These are phyloP conservation scores for Lichenothelia convexa DNA, from an alignment of 495 filamentous ascomycete species.

Conservation along the genomic window DNA sequence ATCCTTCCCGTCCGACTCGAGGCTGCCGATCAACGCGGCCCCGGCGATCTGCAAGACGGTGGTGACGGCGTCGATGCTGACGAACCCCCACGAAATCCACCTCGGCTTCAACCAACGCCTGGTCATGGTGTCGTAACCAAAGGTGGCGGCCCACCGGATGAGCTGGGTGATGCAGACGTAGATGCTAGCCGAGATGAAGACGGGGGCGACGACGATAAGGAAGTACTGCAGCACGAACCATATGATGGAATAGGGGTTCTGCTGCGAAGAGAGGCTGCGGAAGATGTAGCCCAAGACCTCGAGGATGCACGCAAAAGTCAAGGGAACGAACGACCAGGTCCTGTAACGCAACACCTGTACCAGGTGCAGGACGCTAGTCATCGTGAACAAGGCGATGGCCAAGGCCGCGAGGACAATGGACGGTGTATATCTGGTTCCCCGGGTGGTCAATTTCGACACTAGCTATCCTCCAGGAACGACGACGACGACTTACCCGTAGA, in stretches of 20 bases:
- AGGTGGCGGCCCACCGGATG: conserved; percentile 16
- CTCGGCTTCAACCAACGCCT: conserved; percentile 16
- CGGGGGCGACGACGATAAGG: conserved; percentile 36
- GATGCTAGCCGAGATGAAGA: conserved; percentile 31
- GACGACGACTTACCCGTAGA: no score
- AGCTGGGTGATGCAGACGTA: conserved; percentile 29
- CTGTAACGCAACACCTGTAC: no score
- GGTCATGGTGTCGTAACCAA: no score
- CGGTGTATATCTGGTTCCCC: no score
- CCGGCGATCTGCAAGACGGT: conserved; percentile 32
- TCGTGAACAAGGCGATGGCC: conserved; percentile 32
- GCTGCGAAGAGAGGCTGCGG: conserved; percentile 25
- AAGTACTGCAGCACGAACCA: conserved; percentile 37
- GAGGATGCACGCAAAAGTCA: no score
- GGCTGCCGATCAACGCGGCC: conserved; percentile 26
- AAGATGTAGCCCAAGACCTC: conserved; percentile 39
- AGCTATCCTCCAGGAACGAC: no score
- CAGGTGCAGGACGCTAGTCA: conserved; percentile 30
- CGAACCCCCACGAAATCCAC: conserved; percentile 27
- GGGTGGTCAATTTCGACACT: no score
- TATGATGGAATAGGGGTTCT: conserved; percentile 27
- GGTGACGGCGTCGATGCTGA: conserved; percentile 27
- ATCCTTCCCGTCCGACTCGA: conserved; percentile 20
- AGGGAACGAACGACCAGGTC: no score
- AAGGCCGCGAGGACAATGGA: no score